A percentile compares a stretch with the other conserved stretches of the same genome.
Evolutionary conservation across 495 filamentous ascomycete species (phyloP).

Genomic region (Chaetomium fimeti): DNA sequence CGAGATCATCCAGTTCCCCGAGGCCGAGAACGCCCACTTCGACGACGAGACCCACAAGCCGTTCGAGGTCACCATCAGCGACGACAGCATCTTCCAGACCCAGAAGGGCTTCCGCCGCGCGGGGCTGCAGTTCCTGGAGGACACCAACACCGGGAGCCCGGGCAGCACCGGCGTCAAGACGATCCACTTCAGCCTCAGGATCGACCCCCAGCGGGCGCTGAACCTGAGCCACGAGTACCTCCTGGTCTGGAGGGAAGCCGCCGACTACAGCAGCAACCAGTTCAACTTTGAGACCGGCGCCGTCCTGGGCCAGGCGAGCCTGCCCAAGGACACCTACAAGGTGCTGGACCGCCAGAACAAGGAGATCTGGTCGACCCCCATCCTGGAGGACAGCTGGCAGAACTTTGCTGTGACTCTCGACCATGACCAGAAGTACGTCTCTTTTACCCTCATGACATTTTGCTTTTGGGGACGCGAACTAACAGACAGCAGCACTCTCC

Average conservation of each 20-base stretch:
- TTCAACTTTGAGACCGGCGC: slow-evolving; percentile 56
- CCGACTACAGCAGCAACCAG: slow-evolving; percentile 55
- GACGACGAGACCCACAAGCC: slow-evolving; percentile 41
- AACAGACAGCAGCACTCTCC: slow-evolving; percentile 47
- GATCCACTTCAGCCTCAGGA: slow-evolving; percentile 54
- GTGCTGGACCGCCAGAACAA: slow-evolving; percentile 48
- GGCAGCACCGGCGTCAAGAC: slow-evolving; percentile 49
- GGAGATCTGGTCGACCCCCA: slow-evolving; percentile 48
- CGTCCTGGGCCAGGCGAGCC: slow-evolving; percentile 61
- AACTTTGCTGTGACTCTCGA: slow-evolving; percentile 59
- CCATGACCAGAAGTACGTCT: slow-evolving; percentile 50
- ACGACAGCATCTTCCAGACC: slow-evolving; percentile 54
- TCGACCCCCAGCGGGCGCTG: slow-evolving; percentile 46
- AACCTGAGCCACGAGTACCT: slow-evolving; percentile 59
- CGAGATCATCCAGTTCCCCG: slow-evolving; percentile 47
- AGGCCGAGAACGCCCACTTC: slow-evolving; percentile 41
- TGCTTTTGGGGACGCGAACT: not conserved
- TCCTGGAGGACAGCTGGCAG: slow-evolving; percentile 50
- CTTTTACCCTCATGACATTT: not conserved
- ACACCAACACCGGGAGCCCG: slow-evolving; percentile 50
- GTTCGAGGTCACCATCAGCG: slow-evolving; percentile 51
- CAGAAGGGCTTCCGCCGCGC: slow-evolving; percentile 58
- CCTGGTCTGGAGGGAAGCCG: slow-evolving; percentile 56
- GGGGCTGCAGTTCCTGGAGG: slow-evolving; percentile 51
- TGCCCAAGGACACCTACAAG: slow-evolving; percentile 80